phyloP scores from a whole-genome alignment of 305 asterid species.

The Rubia tinctorum region DNA sequence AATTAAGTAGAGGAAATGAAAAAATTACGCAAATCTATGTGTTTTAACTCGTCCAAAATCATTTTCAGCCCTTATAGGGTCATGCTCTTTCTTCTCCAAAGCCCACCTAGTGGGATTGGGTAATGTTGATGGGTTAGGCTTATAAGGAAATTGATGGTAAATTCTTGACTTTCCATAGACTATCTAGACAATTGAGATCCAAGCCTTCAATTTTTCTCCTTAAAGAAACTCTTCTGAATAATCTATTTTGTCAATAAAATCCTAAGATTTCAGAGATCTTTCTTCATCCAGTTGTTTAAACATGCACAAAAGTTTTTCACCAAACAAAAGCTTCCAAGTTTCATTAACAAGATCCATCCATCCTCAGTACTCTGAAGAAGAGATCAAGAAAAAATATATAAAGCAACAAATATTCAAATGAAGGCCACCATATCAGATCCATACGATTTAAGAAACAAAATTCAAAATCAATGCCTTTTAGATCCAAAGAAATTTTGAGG shows the following conservation, averaged over 20 bases:
- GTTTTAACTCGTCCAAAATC: not conserved
- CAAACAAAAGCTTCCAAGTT: not conserved
- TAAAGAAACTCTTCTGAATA: not conserved
- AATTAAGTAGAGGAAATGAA: not conserved
- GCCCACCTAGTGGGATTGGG: not conserved
- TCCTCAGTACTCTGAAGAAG: not conserved
- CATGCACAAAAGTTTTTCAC: slow-evolving; percentile 4
- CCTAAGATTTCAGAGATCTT: not conserved
- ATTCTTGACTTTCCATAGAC: not conserved
- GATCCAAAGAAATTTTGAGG: slow-evolving; percentile 7
- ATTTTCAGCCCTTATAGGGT: not conserved
- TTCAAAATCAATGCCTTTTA: not conserved
- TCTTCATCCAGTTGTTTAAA: not conserved
- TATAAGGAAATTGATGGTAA: not conserved
- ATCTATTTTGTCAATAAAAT: not conserved
- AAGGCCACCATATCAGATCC: slow-evolving; percentile 4
- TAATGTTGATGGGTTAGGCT: not conserved
- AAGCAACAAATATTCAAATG: not conserved
- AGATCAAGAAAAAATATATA: not conserved
- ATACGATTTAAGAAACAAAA: not conserved
- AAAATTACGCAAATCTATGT: not conserved
- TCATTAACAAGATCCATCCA: not conserved
- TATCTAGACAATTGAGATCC: slow-evolving; percentile 6
- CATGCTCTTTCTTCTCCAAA: not conserved
- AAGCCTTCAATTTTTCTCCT: slow-evolving; percentile 1